Evolutionary conservation across 2,329 filamentous ascomycete genomes (phyloP), one percentile per base, ranked within the genome.

Genomic region (Neospermospora avenae): DNA sequence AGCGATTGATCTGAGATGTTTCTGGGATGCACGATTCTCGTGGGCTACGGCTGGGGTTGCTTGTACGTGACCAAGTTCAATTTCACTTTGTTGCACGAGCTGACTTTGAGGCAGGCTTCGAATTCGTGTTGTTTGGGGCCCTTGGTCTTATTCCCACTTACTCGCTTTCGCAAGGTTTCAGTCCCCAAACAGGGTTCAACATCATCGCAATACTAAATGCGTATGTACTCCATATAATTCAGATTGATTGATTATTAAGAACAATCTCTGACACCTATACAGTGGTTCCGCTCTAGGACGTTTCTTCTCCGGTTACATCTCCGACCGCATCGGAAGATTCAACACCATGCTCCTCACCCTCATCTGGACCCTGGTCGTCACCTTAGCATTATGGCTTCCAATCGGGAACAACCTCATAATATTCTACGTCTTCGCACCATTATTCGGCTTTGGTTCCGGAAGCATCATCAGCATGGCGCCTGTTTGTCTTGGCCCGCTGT

Each of bases 181-280:
- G 77, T 49, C 72, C 78, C 3, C 74, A 79, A 1, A 89, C 96
- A 67, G 84, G 88, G 6, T 96, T 91, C 72, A 86, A 93, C 71
- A 81, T 95, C 60, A 78, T 96, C 46, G 89, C 92, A 14, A 87
- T 96, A 66, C 81, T 97, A 71, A 97, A 96, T 72, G 90, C 86
- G 70, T 71, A 60, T 58, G 69, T n/a, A n/a, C n/a, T n/a, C n/a
- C n/a, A n/a, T n/a, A n/a, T n/a, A 6, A 35, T 6, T 13, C 31
- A 6, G 14, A 16, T 39, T 39, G 16, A 5, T 39, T n/a, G 16
- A 16, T 7, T 11, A 11, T 3, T 7, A n/a, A 42, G 39, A 16
- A 22, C n/a, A 1, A 10, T 3, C 18, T n/a, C 52, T 49, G 54
- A 61, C 35, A 35, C 11, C 2, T 20, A 14, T n/a, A 18, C 51